Evolutionary conservation across 495 filamentous ascomycete genomes (phyloP).

Genomic region (Tuber magnatum): DNA sequence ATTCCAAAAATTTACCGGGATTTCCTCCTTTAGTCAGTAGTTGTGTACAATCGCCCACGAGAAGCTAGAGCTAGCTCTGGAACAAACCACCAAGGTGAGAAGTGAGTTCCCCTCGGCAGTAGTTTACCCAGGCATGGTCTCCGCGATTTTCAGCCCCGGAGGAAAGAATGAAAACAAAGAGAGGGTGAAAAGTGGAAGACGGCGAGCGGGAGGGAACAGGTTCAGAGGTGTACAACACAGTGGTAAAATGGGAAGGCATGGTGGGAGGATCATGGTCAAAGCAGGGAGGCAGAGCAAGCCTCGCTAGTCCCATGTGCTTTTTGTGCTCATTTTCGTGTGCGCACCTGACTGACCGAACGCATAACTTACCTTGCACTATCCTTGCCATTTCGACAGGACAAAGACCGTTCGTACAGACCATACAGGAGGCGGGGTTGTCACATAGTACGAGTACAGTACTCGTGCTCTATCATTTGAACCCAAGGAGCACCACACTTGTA

Average conservation of each 20-base stretch:
- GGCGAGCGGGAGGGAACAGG: neutral
- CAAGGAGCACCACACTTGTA: neutral
- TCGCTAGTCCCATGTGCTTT: slow-evolving; percentile 24
- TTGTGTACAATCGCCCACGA: neutral
- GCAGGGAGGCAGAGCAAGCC: slow-evolving; percentile 14
- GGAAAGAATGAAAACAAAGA: neutral
- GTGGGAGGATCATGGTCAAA: slow-evolving; percentile 8
- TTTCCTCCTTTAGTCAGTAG: slow-evolving; percentile 12
- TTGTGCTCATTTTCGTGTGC: slow-evolving; percentile 16
- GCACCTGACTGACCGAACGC: slow-evolving; percentile 28
- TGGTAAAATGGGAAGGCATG: slow-evolving; percentile 18
- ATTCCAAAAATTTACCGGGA: slow-evolving; percentile 31
- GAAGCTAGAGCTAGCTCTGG: neutral
- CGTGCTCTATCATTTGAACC: neutral
- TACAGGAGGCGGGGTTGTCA: slow-evolving; percentile 1
- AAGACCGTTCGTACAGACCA: neutral
- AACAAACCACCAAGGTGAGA: neutral
- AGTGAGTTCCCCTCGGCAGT: neutral
- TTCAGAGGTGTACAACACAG: slow-evolving; percentile 8
- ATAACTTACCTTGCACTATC: slow-evolving; percentile 20
- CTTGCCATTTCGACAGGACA: slow-evolving; percentile 14
- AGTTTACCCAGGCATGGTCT: neutral
- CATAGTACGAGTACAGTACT: neutral
- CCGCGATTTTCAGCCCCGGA: neutral
- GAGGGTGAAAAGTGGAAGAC: neutral